phyloP scores from a whole-genome alignment of 2,329 filamentous ascomycete genomes.

The Thyridium curvatum region DNA sequence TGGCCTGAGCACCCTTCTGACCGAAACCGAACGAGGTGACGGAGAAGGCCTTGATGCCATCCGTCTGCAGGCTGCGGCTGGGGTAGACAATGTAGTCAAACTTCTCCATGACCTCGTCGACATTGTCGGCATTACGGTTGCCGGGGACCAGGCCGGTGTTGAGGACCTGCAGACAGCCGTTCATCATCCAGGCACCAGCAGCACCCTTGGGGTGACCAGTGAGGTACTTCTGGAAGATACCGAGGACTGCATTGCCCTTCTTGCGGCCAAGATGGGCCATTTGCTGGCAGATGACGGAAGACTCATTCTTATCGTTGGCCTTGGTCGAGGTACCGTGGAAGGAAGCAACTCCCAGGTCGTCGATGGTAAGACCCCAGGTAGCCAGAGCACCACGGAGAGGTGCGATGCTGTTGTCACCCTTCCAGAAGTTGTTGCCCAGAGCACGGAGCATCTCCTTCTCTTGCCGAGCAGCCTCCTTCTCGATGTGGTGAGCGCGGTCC shows the following conservation, averaged over 20 bases:
- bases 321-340: slow-evolving; percentile 99
- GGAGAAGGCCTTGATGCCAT: slow-evolving; percentile 97
- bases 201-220: slow-evolving; percentile 99
- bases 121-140: slow-evolving; percentile 96
- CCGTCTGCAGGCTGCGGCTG: slow-evolving; percentile 90
- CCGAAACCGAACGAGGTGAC: slow-evolving; percentile 99
- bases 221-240: slow-evolving; percentile 99
- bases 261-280: slow-evolving; percentile 88
- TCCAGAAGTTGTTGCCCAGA: slow-evolving; percentile 99
- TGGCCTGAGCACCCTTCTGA: slow-evolving; percentile 95
- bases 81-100: slow-evolving; percentile 98
- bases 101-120: slow-evolving; percentile 93
- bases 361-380: slow-evolving; percentile 96
- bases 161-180: slow-evolving; percentile 91
- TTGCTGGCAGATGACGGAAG: slow-evolving; percentile 93
- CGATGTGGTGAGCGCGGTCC: slow-evolving; percentile 80
- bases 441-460: slow-evolving; percentile 89
- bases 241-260: slow-evolving; percentile 93
- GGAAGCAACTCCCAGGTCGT: slow-evolving; percentile 89
- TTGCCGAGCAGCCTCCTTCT: slow-evolving; percentile 80
- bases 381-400: slow-evolving; percentile 93
- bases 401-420: slow-evolving; percentile 86
- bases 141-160: slow-evolving; percentile 92
- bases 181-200: slow-evolving; percentile 99
- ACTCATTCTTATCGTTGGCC: slow-evolving; percentile 99